Conservation (phyloP, 2,329 filamentous ascomycete species). For the Thelonectria discophora region DNA sequence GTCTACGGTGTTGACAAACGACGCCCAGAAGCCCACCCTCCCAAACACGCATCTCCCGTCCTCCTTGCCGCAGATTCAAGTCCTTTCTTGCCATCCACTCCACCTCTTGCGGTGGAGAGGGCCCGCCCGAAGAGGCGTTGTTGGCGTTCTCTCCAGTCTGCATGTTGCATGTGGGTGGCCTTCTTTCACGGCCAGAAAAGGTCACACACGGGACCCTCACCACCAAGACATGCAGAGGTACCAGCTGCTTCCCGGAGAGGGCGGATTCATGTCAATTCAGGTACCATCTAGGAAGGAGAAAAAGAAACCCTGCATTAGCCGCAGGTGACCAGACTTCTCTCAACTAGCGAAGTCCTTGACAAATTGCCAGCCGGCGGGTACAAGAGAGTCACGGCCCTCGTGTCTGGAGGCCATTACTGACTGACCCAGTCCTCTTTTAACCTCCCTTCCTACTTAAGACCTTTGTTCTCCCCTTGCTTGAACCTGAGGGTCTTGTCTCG, state of each 20-base stretch:
- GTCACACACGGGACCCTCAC: slow-evolving; percentile 48
- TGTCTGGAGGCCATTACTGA: slow-evolving; percentile 36
- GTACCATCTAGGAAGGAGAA: slow-evolving; percentile 44
- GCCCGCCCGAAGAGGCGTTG: slow-evolving; percentile 25
- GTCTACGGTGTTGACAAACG: slow-evolving; percentile 30
- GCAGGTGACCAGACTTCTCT: slow-evolving; percentile 32
- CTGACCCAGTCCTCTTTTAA: slow-evolving; percentile 34
- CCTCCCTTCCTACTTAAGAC: slow-evolving; percentile 41
- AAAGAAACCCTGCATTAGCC: slow-evolving; percentile 38
- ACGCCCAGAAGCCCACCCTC: slow-evolving; percentile 18
- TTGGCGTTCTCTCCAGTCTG: slow-evolving; percentile 32
- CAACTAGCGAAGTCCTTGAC: slow-evolving; percentile 39
- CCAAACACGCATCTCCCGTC: slow-evolving; percentile 13
- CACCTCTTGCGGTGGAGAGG: slow-evolving; percentile 33
- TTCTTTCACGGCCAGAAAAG: slow-evolving; percentile 38
- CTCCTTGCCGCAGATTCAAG: slow-evolving; percentile 43
- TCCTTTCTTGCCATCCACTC: slow-evolving; percentile 37
- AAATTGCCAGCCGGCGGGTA: slow-evolving; percentile 38
- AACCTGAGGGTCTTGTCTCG: slow-evolving; percentile 24
- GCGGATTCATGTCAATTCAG: slow-evolving; percentile 43
- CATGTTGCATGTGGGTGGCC: slow-evolving; percentile 41
- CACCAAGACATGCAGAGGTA: slow-evolving; percentile 47
- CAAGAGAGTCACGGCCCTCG: slow-evolving; percentile 45
- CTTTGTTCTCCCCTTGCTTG: slow-evolving; percentile 37
- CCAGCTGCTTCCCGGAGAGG: slow-evolving; percentile 38